These are phyloP conservation scores for Cichorium intybus DNA, from an alignment of 140 eudicot genomes.

Conservation along the genomic window DNA sequence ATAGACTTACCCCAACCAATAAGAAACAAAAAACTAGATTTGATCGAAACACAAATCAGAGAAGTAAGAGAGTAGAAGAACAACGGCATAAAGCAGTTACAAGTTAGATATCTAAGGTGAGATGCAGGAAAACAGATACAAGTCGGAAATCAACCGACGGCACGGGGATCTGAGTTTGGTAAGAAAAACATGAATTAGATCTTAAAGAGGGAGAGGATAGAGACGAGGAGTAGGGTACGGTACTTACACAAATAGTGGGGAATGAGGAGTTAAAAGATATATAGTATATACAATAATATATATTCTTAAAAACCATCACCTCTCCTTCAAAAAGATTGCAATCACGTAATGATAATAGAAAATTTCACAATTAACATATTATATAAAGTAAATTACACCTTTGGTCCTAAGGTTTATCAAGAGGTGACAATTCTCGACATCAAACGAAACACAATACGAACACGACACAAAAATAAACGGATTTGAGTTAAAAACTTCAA, in stretches of 20 bases:
- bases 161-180: constrained; percentile 24
- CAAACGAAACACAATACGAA: too few relatives aligned
- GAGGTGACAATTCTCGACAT: too few relatives aligned
- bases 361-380: too few relatives aligned
- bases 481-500: too few relatives aligned
- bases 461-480: too few relatives aligned
- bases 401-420: too few relatives aligned
- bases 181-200: constrained; percentile 3
- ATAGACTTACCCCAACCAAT: background rate
- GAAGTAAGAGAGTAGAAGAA: background rate
- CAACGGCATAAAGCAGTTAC: background rate
- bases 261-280: constrained; percentile 17
- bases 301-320: constrained; percentile 5
- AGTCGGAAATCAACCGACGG: background rate
- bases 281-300: background rate
- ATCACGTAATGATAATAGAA: too few relatives aligned
- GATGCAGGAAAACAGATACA: constrained; percentile 1
- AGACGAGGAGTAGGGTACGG: constrained; percentile 30
- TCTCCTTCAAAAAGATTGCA: constrained; percentile 8
- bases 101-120: background rate
- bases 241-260: constrained; percentile 36
- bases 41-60: constrained; percentile 5
- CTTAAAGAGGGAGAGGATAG: constrained; percentile 24
- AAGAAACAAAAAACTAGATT: background rate
- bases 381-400: too few relatives aligned